These are phyloP conservation scores for Blastomyces silverae DNA, from an alignment of 2,329 filamentous ascomycete genomes.

Conservation along the genomic window DNA sequence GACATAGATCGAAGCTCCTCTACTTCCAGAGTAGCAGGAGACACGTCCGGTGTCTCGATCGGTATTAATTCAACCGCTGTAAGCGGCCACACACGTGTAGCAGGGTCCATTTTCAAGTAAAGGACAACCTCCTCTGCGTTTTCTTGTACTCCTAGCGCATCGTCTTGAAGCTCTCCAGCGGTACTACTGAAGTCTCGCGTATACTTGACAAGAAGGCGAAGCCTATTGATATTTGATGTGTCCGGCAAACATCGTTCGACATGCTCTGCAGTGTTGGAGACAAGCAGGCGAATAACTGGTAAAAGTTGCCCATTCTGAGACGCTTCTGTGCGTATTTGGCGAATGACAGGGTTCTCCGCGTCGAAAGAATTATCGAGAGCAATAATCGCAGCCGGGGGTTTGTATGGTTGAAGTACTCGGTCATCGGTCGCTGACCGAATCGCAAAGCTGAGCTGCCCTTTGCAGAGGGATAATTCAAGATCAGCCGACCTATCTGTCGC, in stretches of 20 bases:
- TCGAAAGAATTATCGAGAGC: slow-evolving; percentile 42
- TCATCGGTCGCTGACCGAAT: slow-evolving; percentile 31
- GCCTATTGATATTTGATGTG: slow-evolving; percentile 29
- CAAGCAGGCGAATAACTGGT: slow-evolving; percentile 41
- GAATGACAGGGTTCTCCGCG: slow-evolving; percentile 30
- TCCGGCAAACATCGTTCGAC: slow-evolving; percentile 40
- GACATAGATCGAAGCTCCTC: slow-evolving; percentile 23
- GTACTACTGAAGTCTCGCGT: slow-evolving; percentile 30
- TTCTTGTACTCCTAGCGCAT: slow-evolving; percentile 37
- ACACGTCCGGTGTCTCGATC: slow-evolving; percentile 29
- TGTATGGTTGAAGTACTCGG: slow-evolving; percentile 30
- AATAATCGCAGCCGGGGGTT: slow-evolving; percentile 37
- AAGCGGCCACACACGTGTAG: slow-evolving; percentile 35
- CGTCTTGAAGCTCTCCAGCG: slow-evolving; percentile 39
- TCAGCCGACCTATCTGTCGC: slow-evolving; percentile 29
- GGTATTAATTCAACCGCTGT: slow-evolving; percentile 35
- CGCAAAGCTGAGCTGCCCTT: slow-evolving; percentile 33
- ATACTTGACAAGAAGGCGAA: slow-evolving; percentile 33
- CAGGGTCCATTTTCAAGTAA: slow-evolving; percentile 33
- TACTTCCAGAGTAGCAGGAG: slow-evolving; percentile 20
- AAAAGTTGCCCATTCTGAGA: slow-evolving; percentile 33
- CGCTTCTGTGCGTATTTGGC: slow-evolving; percentile 12
- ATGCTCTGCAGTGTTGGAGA: slow-evolving; percentile 44
- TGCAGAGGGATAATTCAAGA: slow-evolving; percentile 34
- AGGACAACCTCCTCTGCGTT: slow-evolving; percentile 35